These are phyloP conservation scores for Pistacia vera DNA, from an alignment of 345 rosid species.

Conservation along the genomic window DNA sequence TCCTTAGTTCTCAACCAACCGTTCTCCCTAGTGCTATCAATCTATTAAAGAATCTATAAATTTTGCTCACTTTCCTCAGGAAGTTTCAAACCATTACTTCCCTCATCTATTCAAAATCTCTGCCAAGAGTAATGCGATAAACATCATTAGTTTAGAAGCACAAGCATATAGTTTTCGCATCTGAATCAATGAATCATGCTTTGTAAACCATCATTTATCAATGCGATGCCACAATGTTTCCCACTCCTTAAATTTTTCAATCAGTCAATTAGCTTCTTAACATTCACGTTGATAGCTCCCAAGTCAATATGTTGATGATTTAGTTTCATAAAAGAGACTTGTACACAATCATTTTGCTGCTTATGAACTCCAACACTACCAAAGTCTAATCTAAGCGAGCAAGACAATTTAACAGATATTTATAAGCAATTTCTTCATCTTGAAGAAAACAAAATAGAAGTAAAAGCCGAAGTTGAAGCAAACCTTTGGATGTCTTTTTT, in stretches of 20 bases:
- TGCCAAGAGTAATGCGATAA: no score
- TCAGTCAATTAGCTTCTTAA: not conserved
- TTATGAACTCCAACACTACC: not conserved
- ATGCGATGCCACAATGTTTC: no score
- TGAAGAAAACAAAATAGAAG: not conserved
- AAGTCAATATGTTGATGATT: not conserved
- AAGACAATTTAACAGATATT: not conserved
- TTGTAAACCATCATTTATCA: no score
- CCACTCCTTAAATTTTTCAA: no score
- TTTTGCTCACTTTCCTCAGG: not conserved
- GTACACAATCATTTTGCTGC: not conserved
- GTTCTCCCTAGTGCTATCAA: not conserved
- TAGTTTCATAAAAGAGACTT: not conserved
- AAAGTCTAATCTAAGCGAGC: not conserved
- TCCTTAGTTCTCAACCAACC: not conserved
- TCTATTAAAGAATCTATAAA: not conserved
- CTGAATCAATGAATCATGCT: no score
- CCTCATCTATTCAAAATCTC: no score
- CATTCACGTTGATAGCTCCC: not conserved
- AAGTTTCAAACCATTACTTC: no score
- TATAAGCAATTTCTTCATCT: not conserved
- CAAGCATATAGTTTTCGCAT: no score
- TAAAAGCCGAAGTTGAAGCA: not conserved
- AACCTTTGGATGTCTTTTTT: conserved; percentile 52
- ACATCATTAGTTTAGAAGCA: no score